These are phyloP conservation scores for Aspergillus sclerotioniger DNA, from an alignment of 495 filamentous ascomycete species.

Conservation along the genomic window DNA sequence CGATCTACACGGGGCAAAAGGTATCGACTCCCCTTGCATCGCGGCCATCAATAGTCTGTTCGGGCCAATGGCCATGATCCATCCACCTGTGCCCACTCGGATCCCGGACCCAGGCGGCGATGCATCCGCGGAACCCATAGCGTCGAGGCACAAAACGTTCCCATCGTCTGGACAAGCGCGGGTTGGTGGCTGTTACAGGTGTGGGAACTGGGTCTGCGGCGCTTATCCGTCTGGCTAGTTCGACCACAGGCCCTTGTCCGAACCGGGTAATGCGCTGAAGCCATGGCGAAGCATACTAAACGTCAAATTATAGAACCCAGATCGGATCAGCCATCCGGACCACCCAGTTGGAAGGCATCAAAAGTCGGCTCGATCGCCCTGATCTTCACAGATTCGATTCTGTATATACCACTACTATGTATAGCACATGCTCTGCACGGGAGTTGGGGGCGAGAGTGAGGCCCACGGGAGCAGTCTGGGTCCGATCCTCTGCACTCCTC, in stretches of 20 bases:
- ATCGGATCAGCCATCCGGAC: constrained; percentile 12
- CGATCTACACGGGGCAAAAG: constrained; percentile 39
- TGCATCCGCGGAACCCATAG: constrained; percentile 5
- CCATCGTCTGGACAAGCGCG: constrained; percentile 19
- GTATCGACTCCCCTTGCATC: constrained; percentile 38
- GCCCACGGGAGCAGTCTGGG: not conserved
- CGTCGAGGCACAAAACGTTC: constrained; percentile 9
- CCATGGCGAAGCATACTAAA: not conserved
- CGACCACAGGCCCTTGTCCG: not conserved
- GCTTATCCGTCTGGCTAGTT: constrained; percentile 14
- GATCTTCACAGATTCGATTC: not conserved
- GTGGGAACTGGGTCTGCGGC: constrained; percentile 12
- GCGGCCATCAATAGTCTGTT: constrained; percentile 36
- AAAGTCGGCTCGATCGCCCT: constrained; percentile 1
- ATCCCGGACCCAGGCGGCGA: not conserved
- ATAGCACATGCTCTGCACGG: not conserved
- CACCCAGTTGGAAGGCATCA: not conserved
- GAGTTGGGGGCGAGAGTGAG: not conserved
- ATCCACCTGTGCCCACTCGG: constrained; percentile 1
- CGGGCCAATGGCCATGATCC: constrained; percentile 21
- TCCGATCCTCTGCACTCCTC: not conserved
- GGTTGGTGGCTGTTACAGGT: constrained; percentile 9
- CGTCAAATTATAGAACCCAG: constrained; percentile 1
- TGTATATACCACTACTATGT: not conserved
- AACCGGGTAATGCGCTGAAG: not conserved